Conservation (phyloP, 2,329 filamentous ascomycete species). For the Coniella lustricola region DNA sequence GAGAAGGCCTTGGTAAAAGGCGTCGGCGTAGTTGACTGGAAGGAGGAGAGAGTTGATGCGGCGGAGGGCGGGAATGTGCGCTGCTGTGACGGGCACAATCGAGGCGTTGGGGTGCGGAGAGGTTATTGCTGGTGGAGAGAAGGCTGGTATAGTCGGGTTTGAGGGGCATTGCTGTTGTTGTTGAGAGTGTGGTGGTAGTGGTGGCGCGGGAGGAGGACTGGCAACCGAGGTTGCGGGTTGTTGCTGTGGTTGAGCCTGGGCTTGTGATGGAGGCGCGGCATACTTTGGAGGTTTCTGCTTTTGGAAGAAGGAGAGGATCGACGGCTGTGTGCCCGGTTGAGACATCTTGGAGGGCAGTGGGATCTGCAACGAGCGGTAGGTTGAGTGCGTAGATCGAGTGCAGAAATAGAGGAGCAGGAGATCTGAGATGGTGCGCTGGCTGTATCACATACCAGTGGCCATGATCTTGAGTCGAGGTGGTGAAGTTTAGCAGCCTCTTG, state of each 20-base stretch:
- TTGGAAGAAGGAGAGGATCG: constrained; percentile 58
- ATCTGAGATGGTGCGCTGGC: constrained; percentile 5
- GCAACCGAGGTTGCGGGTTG: constrained; percentile 17
- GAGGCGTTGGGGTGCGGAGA: constrained; percentile 41
- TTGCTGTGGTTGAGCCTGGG: constrained; percentile 19
- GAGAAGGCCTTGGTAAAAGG: constrained; percentile 52
- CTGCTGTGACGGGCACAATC: constrained; percentile 42
- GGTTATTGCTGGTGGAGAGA: constrained; percentile 11
- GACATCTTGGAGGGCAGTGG: neutral
- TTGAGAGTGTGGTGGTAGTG: constrained; percentile 20
- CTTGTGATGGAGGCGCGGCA: constrained; percentile 30
- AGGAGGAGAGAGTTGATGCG: constrained; percentile 61
- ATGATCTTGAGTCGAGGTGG: neutral
- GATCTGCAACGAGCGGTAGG: too few species aligned
- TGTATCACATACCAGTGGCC: constrained; percentile 24
- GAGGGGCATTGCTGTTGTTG: too few species aligned
- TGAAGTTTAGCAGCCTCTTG: neutral
- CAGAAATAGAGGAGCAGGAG: too few species aligned
- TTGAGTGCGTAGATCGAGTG: too few species aligned
- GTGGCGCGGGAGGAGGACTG: constrained; percentile 17
- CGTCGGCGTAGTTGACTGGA: constrained; percentile 56
- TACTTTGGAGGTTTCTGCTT: constrained; percentile 34
- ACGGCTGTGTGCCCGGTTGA: constrained; percentile 28
- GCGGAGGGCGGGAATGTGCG: constrained; percentile 51
- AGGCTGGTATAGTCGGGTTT: neutral